phyloP scores from a whole-genome alignment of 2,329 filamentous ascomycete species.

The Stachybotrys chlorohalonatus region DNA sequence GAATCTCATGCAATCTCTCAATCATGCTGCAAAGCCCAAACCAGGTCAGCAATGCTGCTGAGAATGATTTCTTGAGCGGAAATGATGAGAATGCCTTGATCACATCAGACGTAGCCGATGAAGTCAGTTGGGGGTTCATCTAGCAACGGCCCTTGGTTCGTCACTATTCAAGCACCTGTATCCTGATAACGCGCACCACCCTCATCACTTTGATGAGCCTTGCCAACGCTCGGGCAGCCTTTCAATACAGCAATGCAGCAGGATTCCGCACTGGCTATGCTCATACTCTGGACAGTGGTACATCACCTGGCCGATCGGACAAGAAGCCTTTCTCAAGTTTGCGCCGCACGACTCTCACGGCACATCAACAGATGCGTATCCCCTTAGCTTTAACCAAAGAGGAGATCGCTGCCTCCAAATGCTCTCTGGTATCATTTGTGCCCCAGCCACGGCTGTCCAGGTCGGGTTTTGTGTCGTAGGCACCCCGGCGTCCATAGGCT shows the following conservation, averaged over 20 bases:
- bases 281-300: conserved; percentile 1
- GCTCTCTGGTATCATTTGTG: background rate
- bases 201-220: background rate
- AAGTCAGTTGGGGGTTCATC: background rate
- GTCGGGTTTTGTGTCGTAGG: background rate
- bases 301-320: background rate
- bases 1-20: too few relatives aligned
- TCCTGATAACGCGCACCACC: background rate
- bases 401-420: background rate
- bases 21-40: too few relatives aligned
- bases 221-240: background rate
- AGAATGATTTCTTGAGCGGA: too few relatives aligned
- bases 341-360: background rate
- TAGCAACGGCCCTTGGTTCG: background rate
- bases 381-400: background rate
- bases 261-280: background rate
- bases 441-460: background rate
- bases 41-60: too few relatives aligned
- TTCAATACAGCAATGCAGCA: background rate
- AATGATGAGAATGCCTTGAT: too few relatives aligned
- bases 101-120: background rate
- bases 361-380: background rate
- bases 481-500: background rate
- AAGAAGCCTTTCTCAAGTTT: background rate
- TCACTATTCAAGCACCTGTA: background rate